Evolutionary conservation across 2,329 filamentous ascomycete genomes (phyloP).

Genomic region (Fusarium fujikuroi): DNA sequence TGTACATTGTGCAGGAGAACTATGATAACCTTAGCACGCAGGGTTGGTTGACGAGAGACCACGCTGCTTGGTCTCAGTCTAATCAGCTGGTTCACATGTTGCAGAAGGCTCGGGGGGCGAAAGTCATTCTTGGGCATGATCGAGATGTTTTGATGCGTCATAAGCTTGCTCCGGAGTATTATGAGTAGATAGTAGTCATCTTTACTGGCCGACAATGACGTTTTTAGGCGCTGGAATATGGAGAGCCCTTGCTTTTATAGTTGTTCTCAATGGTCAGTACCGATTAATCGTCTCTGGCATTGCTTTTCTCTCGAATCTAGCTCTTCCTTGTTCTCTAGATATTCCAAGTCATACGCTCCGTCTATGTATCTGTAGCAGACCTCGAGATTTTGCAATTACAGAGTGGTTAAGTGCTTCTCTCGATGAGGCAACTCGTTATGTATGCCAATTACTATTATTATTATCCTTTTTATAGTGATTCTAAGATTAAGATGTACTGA

Average conservation of each 20-base stretch:
- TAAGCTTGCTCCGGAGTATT: neutral
- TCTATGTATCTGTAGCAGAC: neutral
- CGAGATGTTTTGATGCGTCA: neutral
- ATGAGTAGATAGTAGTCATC: neutral
- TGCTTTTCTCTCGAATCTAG: too few relatives aligned
- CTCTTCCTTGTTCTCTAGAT: neutral
- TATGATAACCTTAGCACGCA: neutral
- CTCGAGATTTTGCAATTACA: neutral
- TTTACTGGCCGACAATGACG: too few relatives aligned
- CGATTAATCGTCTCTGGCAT: neutral
- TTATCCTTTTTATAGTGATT: neutral
- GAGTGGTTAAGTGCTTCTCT: neutral
- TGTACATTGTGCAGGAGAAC: neutral
- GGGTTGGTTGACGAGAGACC: neutral
- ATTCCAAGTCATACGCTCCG: neutral
- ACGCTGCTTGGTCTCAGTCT: neutral
- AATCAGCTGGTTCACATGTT: neutral
- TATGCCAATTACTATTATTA: rapidly evolving
- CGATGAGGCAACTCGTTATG: rapidly evolving
- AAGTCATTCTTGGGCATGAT: rapidly evolving
- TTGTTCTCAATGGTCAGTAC: neutral
- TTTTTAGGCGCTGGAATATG: neutral
- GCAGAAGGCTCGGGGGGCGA: neutral
- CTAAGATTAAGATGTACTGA: rapidly evolving
- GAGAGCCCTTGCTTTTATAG: rapidly evolving